A percentile compares a stretch with the other conserved stretches of the same genome.
Conservation (phyloP, 78 protist species). For the Planoprotostelium fungivorum region DNA sequence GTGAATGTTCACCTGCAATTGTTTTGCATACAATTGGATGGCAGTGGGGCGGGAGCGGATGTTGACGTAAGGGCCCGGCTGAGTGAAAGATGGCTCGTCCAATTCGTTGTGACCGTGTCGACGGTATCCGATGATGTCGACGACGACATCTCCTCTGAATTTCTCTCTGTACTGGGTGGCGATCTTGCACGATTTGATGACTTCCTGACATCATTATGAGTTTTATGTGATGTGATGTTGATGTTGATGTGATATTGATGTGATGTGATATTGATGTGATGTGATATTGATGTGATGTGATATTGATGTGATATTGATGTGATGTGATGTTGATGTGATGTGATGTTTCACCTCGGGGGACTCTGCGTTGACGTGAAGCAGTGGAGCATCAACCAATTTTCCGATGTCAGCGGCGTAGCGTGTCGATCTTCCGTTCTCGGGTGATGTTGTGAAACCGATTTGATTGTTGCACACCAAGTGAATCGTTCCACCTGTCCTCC, state of each 20-base stretch:
- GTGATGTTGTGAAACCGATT: constrained; percentile 82
- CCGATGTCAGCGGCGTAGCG: constrained; percentile 76
- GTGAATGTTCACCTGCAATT: constrained; percentile 4
- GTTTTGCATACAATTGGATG: constrained; percentile 26
- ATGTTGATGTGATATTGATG: too few relatives aligned
- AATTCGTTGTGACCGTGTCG: constrained; percentile 90
- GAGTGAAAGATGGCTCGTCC: constrained; percentile 96
- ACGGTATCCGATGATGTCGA: constrained; percentile 86
- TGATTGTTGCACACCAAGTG: constrained; percentile 92
- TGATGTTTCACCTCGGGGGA: constrained; percentile 70
- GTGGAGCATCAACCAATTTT: constrained; percentile 75
- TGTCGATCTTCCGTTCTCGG: constrained; percentile 49
- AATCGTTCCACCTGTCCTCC: constrained; percentile 57
- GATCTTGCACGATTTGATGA: constrained; percentile 36
- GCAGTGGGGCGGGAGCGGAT: constrained; percentile 58
- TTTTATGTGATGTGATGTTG: too few relatives aligned
- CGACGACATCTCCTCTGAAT: constrained; percentile 80
- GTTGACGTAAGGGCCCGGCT: constrained; percentile 89
- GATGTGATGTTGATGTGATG: too few relatives aligned
- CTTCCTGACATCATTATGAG: constrained; percentile 11
- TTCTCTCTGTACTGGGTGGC: constrained; percentile 71
- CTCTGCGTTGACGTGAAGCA: constrained; percentile 90
- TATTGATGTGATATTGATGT: too few relatives aligned
- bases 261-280: too few relatives aligned
- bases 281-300: too few relatives aligned